Percentiles rank a stretch among this genome's conserved stretches.
These are phyloP conservation scores for Chlorociboria aeruginascens DNA, from an alignment of 495 filamentous ascomycete species.

Conservation along the genomic window DNA sequence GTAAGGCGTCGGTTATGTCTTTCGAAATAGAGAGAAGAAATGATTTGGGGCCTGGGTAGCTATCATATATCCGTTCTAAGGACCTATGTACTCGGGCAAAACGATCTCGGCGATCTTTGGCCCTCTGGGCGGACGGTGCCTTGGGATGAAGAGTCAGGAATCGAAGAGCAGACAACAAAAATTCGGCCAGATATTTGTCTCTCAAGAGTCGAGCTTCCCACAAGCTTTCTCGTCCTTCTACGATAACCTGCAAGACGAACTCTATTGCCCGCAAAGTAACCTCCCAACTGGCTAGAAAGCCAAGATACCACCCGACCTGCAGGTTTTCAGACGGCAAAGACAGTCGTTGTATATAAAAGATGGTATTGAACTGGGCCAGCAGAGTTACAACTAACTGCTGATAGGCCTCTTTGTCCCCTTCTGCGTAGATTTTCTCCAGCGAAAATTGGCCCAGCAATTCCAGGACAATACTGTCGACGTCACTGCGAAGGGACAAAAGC, in stretches of 20 bases:
- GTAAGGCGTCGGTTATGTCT: slow-evolving; percentile 22
- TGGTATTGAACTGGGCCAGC: slow-evolving; percentile 18
- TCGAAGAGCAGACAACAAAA: slow-evolving; percentile 24
- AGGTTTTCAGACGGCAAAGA: slow-evolving; percentile 22
- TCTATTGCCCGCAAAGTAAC: slow-evolving; percentile 25
- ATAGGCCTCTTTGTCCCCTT: slow-evolving; percentile 17
- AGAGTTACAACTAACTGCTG: slow-evolving; percentile 21
- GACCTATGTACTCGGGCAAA: slow-evolving; percentile 24
- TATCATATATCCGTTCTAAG: slow-evolving; percentile 25
- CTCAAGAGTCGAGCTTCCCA: slow-evolving; percentile 21
- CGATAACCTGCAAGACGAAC: slow-evolving; percentile 23
- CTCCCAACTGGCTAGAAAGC: slow-evolving; percentile 27
- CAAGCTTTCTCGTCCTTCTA: slow-evolving; percentile 23
- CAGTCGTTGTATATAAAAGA: slow-evolving; percentile 26
- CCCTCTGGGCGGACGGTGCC: slow-evolving; percentile 16
- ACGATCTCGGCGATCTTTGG: slow-evolving; percentile 22
- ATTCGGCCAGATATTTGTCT: slow-evolving; percentile 25
- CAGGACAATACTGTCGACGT: slow-evolving; percentile 26
- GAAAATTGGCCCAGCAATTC: slow-evolving; percentile 27
- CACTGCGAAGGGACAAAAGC: slow-evolving; percentile 23
- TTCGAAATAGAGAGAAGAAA: slow-evolving; percentile 25
- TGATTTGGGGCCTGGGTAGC: slow-evolving; percentile 22
- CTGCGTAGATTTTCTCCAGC: slow-evolving; percentile 26
- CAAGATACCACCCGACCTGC: slow-evolving; percentile 25
- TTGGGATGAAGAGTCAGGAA: slow-evolving; percentile 27